Base-by-base conservation (phyloP, 148 eudicot species). In the Vaccinium myrtillus region DNA sequence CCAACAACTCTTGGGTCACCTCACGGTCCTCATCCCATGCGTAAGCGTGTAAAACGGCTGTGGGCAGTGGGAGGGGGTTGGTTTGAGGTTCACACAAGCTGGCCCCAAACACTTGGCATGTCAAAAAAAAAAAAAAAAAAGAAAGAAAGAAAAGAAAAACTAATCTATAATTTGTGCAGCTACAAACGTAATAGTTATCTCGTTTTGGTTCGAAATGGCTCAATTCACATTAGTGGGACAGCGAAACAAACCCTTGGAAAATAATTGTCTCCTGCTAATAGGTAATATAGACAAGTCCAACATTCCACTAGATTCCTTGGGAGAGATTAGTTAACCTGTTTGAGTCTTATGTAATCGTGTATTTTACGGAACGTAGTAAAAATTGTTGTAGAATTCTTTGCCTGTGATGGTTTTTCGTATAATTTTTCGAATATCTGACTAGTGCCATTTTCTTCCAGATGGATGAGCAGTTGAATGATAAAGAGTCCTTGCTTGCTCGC, bases 401-500 rank as follows among this genome's bases (percentile, higher is more conserved):
- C 21, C 36, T 61, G 10, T 82, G 69, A 43, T 63, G 23, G 18
- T 82, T 54, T 46, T 56, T 30, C 32, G 3, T 48, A 9, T n/a
- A 55, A 10, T 67, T 21, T 18, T 53, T 6, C 21, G 48, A 70
- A 23, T 32, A 61, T 59, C 50, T 43, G 9, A 56, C n/a, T 16
- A 56, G 16, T 69, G 23, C 12, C 27, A 27, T 79, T 32, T 61
- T 32, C 30, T 80, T 87, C 36, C 86, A 89, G 88, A 85, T 96
- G 99, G 97, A 90, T 27, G 92, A 90, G 51, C 75, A 81, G 70
- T 74, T 87, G 36, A 69, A 86, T 25, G 93, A 88, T 19, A 88
- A 83, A 7, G 95, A 90, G 85, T 85, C 93, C 15, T 88, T 94
- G 85, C 50, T 88, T 87, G 92, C 95, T 84, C 97, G 93, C 80